Base-by-base conservation (phyloP, 148 eudicot genomes). In the Cornus controversa region DNA sequence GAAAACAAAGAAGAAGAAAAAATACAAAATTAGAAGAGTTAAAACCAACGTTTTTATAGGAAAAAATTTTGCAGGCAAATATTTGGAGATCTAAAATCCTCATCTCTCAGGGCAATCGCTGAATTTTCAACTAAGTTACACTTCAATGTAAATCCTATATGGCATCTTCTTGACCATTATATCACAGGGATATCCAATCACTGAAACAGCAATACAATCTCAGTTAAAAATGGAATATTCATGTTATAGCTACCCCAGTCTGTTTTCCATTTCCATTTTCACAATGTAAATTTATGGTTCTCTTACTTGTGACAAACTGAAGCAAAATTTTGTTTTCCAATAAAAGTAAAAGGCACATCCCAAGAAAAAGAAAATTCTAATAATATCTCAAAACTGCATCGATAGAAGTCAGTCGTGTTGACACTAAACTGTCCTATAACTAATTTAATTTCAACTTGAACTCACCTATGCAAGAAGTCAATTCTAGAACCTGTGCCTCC, bases 101-200 rank as follows among this genome's bases (percentile, higher is more conserved):
- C 14, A 20, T 10, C 29, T 62, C 23, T 6, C 37, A 18, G 10
- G 13, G 24, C 22, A 34, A 25, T n/a, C 34, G 34, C 34, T 1
- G 22, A 5, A 20, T 63, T n/a, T 62, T 36, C 31, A 60, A 23
- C 9, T 13, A 10, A 0, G 18, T 37, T 2, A 36, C 0, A 34
- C n/a, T 45, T 45, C 23, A 31, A 73, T 2, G 2, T 63, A 11
- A 50, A 50, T 50, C 57, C 18, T 24, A 3, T 18, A 37, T 62
- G 22, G 69, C 76, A n/a, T 66, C 25, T 9, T 62, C 10, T 53
- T 24, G 77, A 31, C 42, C 69, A 74, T 36, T 53, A 64, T 60
- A 23, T 50, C 42, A 28, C 20, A 73, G 64, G 25, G 6, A 73
- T 54, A 73, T 73, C 47, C 20, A 18, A 31, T 36, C 11, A 57